phyloP scores from a whole-genome alignment of 2,329 filamentous ascomycete genomes.

The Alternaria tenuissima region DNA sequence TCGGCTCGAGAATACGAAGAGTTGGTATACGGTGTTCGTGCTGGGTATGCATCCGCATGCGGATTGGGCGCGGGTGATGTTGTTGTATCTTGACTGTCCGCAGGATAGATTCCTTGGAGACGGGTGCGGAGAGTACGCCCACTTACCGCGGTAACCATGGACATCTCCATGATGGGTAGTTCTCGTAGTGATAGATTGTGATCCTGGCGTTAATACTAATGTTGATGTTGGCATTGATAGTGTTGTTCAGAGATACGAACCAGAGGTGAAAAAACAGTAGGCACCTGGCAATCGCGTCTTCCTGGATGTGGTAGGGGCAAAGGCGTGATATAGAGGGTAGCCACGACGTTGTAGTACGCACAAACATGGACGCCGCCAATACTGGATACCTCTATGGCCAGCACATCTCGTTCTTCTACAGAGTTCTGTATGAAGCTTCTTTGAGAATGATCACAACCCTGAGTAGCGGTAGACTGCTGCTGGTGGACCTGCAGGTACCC shows the following conservation, averaged over 20 bases:
- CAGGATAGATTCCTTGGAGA: background rate
- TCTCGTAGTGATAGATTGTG: conserved; percentile 22
- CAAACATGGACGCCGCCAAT: background rate
- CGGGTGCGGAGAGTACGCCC: background rate
- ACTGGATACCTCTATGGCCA: background rate
- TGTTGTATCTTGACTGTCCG: background rate
- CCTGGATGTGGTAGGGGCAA: background rate
- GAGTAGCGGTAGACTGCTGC: background rate
- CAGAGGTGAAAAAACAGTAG: background rate
- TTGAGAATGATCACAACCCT: background rate
- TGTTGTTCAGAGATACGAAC: background rate
- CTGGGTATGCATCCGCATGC: background rate
- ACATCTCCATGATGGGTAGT: conserved; percentile 10
- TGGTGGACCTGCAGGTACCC: no score
- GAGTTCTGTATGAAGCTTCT: background rate
- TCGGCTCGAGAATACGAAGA: conserved; percentile 1
- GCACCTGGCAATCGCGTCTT: background rate
- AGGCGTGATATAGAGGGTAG: background rate
- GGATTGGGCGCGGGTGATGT: background rate
- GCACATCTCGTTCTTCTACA: background rate
- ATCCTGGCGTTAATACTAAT: background rate
- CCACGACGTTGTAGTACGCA: background rate
- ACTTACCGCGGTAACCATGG: background rate
- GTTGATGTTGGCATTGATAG: conserved; percentile 9
- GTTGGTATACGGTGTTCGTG: background rate